These are phyloP conservation scores for Globisporangium cylindrosporum DNA, from an alignment of 352 stramenopile genomes.

Conservation along the genomic window DNA sequence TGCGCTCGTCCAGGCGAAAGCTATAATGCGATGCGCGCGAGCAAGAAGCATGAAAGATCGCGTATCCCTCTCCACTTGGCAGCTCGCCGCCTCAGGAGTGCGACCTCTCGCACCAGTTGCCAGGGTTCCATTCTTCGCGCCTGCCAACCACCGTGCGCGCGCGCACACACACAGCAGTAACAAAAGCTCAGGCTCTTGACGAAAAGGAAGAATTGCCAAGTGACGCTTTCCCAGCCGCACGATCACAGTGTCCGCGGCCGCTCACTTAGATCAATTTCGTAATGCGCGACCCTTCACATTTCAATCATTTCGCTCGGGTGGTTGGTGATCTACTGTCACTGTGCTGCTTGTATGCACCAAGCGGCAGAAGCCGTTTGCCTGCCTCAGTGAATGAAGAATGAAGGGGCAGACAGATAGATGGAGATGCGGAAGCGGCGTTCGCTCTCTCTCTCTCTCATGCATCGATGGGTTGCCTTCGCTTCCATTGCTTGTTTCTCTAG, in stretches of 20 bases:
- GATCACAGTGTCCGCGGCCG: background rate
- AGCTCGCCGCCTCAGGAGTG: background rate
- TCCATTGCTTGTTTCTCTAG: too few relatives aligned
- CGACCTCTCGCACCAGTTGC: slow-evolving; percentile 9
- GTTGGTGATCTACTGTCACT: too few relatives aligned
- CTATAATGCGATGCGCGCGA: slow-evolving; percentile 1
- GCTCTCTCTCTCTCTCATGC: too few relatives aligned
- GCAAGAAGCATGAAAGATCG: slow-evolving; percentile 1
- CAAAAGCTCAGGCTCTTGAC: too few relatives aligned
- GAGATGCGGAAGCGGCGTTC: too few relatives aligned
- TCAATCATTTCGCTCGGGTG: too few relatives aligned
- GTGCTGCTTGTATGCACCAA: too few relatives aligned
- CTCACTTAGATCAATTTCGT: background rate
- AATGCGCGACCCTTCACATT: background rate
- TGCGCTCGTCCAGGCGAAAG: slow-evolving; percentile 4
- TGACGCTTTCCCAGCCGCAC: background rate
- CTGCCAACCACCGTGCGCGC: background rate
- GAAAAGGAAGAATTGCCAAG: background rate
- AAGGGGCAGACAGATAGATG: too few relatives aligned
- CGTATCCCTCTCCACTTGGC: background rate
- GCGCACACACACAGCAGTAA: background rate
- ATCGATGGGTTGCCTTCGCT: too few relatives aligned
- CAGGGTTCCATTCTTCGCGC: background rate
- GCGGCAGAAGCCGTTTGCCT: too few relatives aligned
- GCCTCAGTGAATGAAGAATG: too few relatives aligned